Evolutionary conservation across 306 rosid genomes (phyloP).

Genomic region (Gastrolobium bilobum): DNA sequence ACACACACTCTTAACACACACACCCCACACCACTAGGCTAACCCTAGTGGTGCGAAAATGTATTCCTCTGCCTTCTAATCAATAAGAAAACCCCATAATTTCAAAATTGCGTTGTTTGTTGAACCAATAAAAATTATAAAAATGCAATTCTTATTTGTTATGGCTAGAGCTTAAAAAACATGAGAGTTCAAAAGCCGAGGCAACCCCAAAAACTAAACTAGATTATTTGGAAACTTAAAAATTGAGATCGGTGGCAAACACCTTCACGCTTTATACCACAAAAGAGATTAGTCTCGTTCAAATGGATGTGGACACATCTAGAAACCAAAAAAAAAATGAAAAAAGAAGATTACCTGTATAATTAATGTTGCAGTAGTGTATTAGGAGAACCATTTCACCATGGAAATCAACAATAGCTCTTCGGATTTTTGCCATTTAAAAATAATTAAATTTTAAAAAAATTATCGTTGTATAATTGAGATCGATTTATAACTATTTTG

Average conservation of each 20-base stretch:
- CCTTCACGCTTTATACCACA: too few species aligned
- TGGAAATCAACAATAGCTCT: constrained; percentile 90
- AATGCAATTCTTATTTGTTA: neutral
- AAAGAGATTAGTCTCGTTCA: too few species aligned
- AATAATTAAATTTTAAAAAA: too few species aligned
- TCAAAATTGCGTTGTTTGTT: neutral
- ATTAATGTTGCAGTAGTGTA: constrained; percentile 86
- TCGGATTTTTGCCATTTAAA: constrained; percentile 76
- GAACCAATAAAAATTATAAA: neutral
- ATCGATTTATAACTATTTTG: constrained; percentile 51
- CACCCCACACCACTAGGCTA: too few species aligned
- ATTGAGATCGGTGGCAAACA: too few species aligned
- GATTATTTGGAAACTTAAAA: neutral
- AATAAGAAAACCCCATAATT: neutral
- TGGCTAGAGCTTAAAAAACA: neutral
- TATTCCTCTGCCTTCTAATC: too few species aligned
- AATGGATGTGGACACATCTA: too few species aligned
- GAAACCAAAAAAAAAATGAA: too few species aligned
- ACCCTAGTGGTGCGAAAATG: too few species aligned
- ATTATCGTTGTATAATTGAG: too few species aligned
- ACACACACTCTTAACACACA: too few species aligned
- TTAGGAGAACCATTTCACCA: constrained; percentile 91
- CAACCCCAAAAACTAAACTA: neutral
- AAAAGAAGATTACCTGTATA: constrained; percentile 69
- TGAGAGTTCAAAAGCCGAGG: neutral